Percentiles rank a stretch among this genome's conserved stretches.
These are phyloP conservation scores for Prunus yedoensis DNA, from an alignment of 331 rosid genomes.

Conservation along the genomic window DNA sequence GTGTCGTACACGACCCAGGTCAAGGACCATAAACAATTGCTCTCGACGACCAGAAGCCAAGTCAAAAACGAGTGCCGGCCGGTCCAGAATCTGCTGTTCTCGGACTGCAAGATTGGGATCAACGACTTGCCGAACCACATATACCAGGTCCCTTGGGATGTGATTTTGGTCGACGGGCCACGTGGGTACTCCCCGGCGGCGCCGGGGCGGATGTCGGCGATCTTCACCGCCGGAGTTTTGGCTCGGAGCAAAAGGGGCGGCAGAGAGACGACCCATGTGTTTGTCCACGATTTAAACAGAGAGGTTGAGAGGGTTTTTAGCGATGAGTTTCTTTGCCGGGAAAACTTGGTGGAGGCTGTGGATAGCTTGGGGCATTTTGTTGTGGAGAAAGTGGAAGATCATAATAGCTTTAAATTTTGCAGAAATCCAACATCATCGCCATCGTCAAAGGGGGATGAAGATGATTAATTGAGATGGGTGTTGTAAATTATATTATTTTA, in stretches of 20 bases:
- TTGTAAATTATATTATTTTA: slow-evolving; percentile 26
- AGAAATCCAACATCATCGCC: slow-evolving; percentile 21
- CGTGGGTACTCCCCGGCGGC: slow-evolving; percentile 64
- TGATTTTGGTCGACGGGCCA: slow-evolving; percentile 81
- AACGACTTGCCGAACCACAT: slow-evolving; percentile 82
- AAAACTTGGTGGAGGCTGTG: slow-evolving; percentile 61
- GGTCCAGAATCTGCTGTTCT: slow-evolving; percentile 78
- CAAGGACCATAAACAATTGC: slow-evolving; percentile 45
- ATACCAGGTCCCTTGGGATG: slow-evolving; percentile 71
- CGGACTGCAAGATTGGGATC: slow-evolving; percentile 77
- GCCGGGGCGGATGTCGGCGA: slow-evolving; percentile 86
- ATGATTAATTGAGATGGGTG: background rate
- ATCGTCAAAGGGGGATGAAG: slow-evolving; percentile 26
- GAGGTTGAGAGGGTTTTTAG: slow-evolving; percentile 75
- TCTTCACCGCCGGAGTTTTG: slow-evolving; percentile 77
- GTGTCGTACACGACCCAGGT: slow-evolving; percentile 71
- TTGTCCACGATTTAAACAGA: slow-evolving; percentile 73
- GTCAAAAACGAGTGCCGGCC: slow-evolving; percentile 58
- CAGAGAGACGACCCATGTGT: slow-evolving; percentile 55
- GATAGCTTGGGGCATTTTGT: slow-evolving; percentile 65
- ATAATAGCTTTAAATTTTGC: slow-evolving; percentile 40
- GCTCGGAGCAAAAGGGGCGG: slow-evolving; percentile 56
- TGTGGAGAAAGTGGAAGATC: slow-evolving; percentile 32
- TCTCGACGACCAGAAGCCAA: slow-evolving; percentile 39
- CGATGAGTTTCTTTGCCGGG: slow-evolving; percentile 69